Evolutionary conservation across 2,329 filamentous ascomycete species (phyloP).

Genomic region (Ceratocystis alfenasii): DNA sequence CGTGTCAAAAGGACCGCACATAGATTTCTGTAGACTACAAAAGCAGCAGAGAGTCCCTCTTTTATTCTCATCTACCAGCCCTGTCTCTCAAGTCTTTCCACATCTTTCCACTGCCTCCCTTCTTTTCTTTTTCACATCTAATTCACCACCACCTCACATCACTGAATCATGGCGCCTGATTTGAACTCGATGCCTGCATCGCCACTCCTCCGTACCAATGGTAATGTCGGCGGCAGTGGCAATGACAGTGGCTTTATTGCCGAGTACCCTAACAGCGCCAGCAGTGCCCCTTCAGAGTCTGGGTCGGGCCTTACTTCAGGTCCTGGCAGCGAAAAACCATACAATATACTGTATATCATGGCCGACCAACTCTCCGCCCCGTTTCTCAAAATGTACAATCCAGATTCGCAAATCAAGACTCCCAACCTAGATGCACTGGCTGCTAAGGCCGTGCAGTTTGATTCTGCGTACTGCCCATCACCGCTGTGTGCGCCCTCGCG

Average conservation of each 20-base stretch:
- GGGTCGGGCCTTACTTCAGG: conserved; percentile 20
- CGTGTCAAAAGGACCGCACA: neutral
- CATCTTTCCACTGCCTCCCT: neutral
- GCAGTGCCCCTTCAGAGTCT: conserved; percentile 8
- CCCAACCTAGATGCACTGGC: conserved; percentile 79
- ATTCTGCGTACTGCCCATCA: conserved; percentile 88
- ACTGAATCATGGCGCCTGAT: conserved; percentile 52
- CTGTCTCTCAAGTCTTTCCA: neutral
- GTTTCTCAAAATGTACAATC: conserved; percentile 83
- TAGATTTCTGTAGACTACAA: neutral
- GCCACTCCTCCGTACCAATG: conserved; percentile 28
- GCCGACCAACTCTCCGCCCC: conserved; percentile 89
- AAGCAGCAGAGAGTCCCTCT: neutral
- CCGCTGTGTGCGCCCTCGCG: conserved; percentile 85
- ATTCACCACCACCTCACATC: neutral
- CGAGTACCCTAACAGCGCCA: neutral
- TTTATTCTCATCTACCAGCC: neutral
- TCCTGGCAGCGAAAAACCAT: conserved; percentile 27
- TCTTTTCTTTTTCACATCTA: neutral
- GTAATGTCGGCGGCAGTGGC: conserved; percentile 23
- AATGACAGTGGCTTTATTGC: neutral
- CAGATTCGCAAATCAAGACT: conserved; percentile 78
- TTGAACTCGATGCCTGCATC: conserved; percentile 58
- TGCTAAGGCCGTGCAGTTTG: conserved; percentile 72
- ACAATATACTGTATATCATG: conserved; percentile 67